A percentile compares a stretch with the other conserved stretches of the same genome.
Conservation (phyloP, 176 grass and related monocot species). For the Pharus latifolius region DNA sequence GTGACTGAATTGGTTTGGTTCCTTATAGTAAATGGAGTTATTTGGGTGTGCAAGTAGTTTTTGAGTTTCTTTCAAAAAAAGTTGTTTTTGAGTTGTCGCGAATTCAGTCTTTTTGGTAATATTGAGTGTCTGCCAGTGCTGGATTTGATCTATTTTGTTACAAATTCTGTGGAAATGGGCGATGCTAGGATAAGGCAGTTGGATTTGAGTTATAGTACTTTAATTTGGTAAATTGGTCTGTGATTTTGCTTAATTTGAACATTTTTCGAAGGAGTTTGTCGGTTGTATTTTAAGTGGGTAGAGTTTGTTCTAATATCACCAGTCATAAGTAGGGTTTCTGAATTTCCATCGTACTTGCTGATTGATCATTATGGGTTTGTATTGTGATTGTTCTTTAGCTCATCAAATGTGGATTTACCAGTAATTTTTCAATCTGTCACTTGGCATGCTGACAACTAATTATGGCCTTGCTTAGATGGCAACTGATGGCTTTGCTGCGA, state of each 20-base stretch:
- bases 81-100: too few species aligned
- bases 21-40: too few species aligned
- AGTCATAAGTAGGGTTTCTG: not conserved
- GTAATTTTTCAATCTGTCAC: not conserved
- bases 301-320: not conserved
- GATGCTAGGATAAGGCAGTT: not conserved
- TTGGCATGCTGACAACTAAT: not conserved
- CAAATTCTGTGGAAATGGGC: not conserved
- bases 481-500: not conserved
- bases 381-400: not conserved
- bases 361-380: not conserved
- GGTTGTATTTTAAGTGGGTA: not conserved
- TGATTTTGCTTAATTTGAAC: not conserved
- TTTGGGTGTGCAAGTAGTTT: too few species aligned
- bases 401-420: not conserved
- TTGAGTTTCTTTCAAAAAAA: too few species aligned
- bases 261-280: not conserved
- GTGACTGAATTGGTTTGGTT: too few species aligned
- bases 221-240: not conserved
- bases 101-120: too few species aligned
- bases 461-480: constrained; percentile 21
- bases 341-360: not conserved
- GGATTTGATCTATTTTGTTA: not conserved
- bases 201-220: not conserved
- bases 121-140: not conserved